A percentile compares a stretch with the other conserved stretches of the same genome.
Conservation (phyloP, 352 stramenopile species). For the Halophytophthora polymorphica region DNA sequence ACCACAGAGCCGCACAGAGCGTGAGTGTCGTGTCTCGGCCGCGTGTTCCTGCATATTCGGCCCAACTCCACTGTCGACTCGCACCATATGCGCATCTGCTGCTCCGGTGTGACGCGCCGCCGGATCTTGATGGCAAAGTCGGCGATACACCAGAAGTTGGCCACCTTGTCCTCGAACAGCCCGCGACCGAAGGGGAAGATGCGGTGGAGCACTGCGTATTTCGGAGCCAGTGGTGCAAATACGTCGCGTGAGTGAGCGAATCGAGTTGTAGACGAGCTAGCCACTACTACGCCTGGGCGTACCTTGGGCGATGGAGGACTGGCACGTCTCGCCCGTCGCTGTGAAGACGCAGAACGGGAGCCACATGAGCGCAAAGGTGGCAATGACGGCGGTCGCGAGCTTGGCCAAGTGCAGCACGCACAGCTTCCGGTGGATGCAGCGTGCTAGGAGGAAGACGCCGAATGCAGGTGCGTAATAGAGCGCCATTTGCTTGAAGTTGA, state of each 20-base stretch:
- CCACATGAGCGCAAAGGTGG: constrained; percentile 90
- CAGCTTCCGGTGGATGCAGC: constrained; percentile 65
- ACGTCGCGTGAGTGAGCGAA: background rate
- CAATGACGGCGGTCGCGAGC: constrained; percentile 85
- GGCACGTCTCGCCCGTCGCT: constrained; percentile 39
- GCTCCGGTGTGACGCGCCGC: constrained; percentile 33
- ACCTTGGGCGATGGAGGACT: constrained; percentile 68
- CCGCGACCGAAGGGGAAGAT: constrained; percentile 96
- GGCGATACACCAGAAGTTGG: constrained; percentile 95
- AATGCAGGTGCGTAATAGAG: constrained; percentile 96
- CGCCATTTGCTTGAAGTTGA: constrained; percentile 99
- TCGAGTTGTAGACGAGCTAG: background rate
- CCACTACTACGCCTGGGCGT: background rate
- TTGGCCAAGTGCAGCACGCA: constrained; percentile 58
- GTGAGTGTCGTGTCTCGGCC: background rate
- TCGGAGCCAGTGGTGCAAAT: background rate
- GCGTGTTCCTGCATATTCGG: background rate
- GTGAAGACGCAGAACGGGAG: constrained; percentile 83
- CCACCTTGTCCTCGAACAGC: constrained; percentile 98
- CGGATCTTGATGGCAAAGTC: constrained; percentile 82
- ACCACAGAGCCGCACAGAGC: background rate
- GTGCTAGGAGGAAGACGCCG: constrained; percentile 91
- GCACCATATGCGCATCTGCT: constrained; percentile 79
- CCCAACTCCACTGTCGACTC: background rate
- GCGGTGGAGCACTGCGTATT: constrained; percentile 84